These are phyloP conservation scores for Neurospora sp. DNA, from an alignment of 2,329 filamentous ascomycete species.

Conservation along the genomic window DNA sequence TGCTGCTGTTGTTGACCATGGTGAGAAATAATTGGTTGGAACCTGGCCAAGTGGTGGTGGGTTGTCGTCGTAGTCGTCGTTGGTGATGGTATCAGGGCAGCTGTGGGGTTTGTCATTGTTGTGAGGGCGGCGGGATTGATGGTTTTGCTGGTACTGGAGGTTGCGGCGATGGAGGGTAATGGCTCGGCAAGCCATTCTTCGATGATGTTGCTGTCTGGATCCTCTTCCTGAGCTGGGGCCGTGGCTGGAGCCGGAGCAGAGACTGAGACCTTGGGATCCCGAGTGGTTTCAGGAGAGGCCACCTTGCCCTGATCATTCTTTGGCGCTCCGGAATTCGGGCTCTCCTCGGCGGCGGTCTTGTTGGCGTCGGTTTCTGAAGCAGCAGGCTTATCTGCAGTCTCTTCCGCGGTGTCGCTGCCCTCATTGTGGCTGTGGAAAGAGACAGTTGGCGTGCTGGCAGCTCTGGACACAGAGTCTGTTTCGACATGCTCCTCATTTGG, in stretches of 20 bases:
- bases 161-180: not conserved
- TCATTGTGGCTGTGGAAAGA: not conserved
- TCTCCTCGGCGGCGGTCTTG: not conserved
- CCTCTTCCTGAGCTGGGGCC: not conserved
- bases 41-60: not conserved
- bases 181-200: constrained; percentile 20
- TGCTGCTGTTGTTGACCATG: not conserved
- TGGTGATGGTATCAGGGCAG: not conserved
- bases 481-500: not conserved
- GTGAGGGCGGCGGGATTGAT: not conserved
- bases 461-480: not conserved
- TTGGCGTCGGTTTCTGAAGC: not conserved
- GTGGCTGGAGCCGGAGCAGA: not conserved
- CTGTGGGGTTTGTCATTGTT: not conserved
- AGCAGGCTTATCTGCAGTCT: not conserved
- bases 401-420: not conserved
- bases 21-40: not conserved
- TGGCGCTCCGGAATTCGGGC: not conserved
- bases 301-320: not conserved
- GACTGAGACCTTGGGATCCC: not conserved
- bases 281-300: not conserved
- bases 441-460: not conserved
- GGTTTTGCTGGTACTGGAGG: not conserved
- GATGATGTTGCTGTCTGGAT: constrained; percentile 12
- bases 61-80: not conserved